These are phyloP conservation scores for Cyberlindnera sargentensis DNA, from an alignment of 805 yeast genomes.

Conservation along the genomic window DNA sequence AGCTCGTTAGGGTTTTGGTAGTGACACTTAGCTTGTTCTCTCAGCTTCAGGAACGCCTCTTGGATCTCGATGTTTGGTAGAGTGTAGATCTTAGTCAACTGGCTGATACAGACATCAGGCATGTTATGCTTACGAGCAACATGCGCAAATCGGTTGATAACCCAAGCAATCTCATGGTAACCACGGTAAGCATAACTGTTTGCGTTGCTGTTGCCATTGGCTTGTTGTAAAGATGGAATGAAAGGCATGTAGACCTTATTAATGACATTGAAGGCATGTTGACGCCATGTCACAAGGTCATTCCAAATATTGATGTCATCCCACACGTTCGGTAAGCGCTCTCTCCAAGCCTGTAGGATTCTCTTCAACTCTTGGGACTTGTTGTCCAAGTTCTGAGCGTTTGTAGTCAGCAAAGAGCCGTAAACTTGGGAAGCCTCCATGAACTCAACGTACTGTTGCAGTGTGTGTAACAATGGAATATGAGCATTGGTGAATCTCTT, in stretches of 20 bases:
- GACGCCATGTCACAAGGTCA: slow-evolving; percentile 96
- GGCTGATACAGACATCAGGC: slow-evolving; percentile 94
- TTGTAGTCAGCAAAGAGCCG: slow-evolving; percentile 79
- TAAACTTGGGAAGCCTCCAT: slow-evolving; percentile 96
- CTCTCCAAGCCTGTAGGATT: slow-evolving; percentile 96
- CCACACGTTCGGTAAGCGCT: slow-evolving; percentile 92
- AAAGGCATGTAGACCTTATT: slow-evolving; percentile 92
- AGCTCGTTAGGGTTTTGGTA: slow-evolving; percentile 87
- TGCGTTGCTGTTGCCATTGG: slow-evolving; percentile 58
- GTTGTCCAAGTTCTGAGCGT: slow-evolving; percentile 84
- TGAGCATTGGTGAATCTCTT: slow-evolving; percentile 71
- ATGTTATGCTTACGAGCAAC: slow-evolving; percentile 95
- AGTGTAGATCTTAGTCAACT: slow-evolving; percentile 87
- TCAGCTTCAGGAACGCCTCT: slow-evolving; percentile 89
- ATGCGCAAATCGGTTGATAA: slow-evolving; percentile 94
- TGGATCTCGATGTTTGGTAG: slow-evolving; percentile 97
- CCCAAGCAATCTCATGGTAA: slow-evolving; percentile 98
- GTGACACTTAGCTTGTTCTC: slow-evolving; percentile 98
- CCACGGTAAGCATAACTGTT: slow-evolving; percentile 96
- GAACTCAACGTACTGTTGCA: slow-evolving; percentile 96
- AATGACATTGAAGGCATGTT: slow-evolving; percentile 94
- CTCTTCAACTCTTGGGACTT: slow-evolving; percentile 93
- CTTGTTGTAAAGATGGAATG: slow-evolving; percentile 75
- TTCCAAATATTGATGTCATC: slow-evolving; percentile 98
- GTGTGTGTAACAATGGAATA: slow-evolving; percentile 80